Conservation (phyloP, 345 rosid genomes). For the Cochlearia excelsa region DNA sequence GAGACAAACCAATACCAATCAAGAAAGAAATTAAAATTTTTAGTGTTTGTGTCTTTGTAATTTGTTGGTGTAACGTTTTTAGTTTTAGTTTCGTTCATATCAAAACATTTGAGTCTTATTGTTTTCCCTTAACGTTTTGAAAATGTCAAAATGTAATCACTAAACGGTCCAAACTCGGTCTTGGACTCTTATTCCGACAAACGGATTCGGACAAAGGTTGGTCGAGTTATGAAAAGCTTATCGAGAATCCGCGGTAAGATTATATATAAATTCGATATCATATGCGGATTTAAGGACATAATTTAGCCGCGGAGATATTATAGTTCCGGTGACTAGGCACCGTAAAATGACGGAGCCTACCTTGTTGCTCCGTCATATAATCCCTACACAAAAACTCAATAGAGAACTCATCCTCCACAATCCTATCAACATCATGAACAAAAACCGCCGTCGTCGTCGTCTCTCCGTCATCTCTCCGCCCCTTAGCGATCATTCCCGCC, state of each 20-base stretch:
- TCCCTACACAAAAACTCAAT: constrained; percentile 63
- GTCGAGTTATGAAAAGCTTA: too few species aligned
- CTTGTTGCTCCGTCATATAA: constrained; percentile 65
- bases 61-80: constrained; percentile 12
- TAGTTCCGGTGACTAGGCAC: constrained; percentile 65
- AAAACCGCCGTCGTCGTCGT: constrained; percentile 73
- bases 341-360: constrained; percentile 67
- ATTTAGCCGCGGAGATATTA: constrained; percentile 2
- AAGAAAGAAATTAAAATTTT: not conserved
- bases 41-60: not conserved
- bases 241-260: too few species aligned
- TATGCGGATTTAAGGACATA: constrained; percentile 4
- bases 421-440: constrained; percentile 81
- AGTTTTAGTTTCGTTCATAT: not conserved
- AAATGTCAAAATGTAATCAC: too few species aligned
- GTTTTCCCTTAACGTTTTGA: too few species aligned
- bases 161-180: too few species aligned
- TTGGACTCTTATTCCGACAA: too few species aligned
- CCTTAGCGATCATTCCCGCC: constrained; percentile 80
- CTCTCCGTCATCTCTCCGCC: constrained; percentile 44
- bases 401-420: constrained; percentile 77
- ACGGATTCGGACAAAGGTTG: too few species aligned
- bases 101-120: too few species aligned
- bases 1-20: constrained; percentile 8
- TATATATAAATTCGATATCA: too few species aligned